Percentiles rank a stretch among this genome's conserved stretches.
Conservation (phyloP, 202 grass and related monocot genomes). For the Panicum virgatum region DNA sequence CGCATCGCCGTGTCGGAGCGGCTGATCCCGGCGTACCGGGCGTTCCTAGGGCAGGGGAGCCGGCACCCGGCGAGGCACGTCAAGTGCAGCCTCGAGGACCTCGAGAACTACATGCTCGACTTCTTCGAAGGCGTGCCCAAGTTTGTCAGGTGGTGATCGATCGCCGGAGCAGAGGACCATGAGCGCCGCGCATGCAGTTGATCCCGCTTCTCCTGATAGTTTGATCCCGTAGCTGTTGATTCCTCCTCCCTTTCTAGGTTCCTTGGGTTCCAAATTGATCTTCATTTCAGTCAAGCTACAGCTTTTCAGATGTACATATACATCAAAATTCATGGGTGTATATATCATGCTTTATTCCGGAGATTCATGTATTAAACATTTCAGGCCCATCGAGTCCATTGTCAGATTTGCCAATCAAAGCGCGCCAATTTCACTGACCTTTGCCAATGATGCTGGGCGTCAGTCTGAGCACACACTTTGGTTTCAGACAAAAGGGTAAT, state of each 20-base stretch:
- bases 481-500: too few species aligned
- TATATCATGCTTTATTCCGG: not conserved
- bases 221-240: not conserved
- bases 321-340: not conserved
- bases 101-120: conserved; percentile 60
- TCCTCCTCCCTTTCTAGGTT: not conserved
- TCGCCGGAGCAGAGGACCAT: conserved; percentile 3
- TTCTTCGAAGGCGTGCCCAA: conserved; percentile 71
- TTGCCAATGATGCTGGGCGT: not conserved
- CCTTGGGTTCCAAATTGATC: not conserved
- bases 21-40: conserved; percentile 68
- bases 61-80: conserved; percentile 48
- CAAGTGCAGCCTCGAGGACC: conserved; percentile 67
- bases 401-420: not conserved
- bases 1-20: conserved; percentile 65
- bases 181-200: too few species aligned
- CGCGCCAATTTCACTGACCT: not conserved
- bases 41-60: conserved; percentile 51
- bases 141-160: conserved; percentile 43
- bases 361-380: not conserved
- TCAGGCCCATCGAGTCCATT: not conserved
- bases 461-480: not conserved
- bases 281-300: not conserved
- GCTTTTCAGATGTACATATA: not conserved
- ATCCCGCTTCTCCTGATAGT: not conserved